phyloP scores from a whole-genome alignment of 805 yeast genomes.

The Starmera dryadoides region DNA sequence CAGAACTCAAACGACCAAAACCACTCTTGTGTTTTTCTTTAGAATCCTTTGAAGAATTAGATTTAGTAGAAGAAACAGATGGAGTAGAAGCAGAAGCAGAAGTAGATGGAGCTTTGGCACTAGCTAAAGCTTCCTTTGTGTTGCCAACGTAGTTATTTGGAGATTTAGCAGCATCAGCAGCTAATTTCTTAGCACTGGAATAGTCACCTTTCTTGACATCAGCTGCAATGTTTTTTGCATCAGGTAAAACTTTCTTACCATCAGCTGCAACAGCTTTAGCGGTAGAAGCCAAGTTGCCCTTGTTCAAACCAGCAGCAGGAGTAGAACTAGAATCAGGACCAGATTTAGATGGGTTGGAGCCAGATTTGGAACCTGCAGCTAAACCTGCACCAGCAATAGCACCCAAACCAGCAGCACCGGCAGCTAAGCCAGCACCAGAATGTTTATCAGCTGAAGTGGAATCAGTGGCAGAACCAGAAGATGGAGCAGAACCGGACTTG shows the following conservation, averaged over 20 bases:
- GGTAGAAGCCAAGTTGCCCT: background rate
- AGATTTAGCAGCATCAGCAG: constrained; percentile 2
- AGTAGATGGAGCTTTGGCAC: background rate
- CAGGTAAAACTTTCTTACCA: constrained; percentile 12
- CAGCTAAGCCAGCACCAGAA: constrained; percentile 1
- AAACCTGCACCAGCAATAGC: constrained; percentile 2
- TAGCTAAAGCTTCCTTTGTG: constrained; percentile 3
- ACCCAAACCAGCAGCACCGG: background rate
- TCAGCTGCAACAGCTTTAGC: constrained; percentile 6
- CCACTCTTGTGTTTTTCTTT: too few relatives aligned
- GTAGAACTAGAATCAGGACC: background rate
- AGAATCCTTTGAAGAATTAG: background rate
- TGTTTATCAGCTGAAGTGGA: constrained; percentile 4
- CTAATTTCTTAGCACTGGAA: constrained; percentile 13
- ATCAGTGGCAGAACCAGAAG: background rate
- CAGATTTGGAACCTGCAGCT: background rate
- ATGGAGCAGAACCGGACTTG: too few relatives aligned
- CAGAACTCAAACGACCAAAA: too few relatives aligned
- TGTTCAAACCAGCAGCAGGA: background rate
- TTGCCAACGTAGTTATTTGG: constrained; percentile 4
- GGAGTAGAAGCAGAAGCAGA: background rate
- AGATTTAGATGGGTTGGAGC: background rate
- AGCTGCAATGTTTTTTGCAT: constrained; percentile 13
- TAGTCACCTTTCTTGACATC: constrained; percentile 14
- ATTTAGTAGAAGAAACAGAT: background rate